A percentile compares a stretch with the other conserved stretches of the same genome.
phyloP scores from a whole-genome alignment of 2,329 filamentous ascomycete species.

The Claviceps fusiformis region DNA sequence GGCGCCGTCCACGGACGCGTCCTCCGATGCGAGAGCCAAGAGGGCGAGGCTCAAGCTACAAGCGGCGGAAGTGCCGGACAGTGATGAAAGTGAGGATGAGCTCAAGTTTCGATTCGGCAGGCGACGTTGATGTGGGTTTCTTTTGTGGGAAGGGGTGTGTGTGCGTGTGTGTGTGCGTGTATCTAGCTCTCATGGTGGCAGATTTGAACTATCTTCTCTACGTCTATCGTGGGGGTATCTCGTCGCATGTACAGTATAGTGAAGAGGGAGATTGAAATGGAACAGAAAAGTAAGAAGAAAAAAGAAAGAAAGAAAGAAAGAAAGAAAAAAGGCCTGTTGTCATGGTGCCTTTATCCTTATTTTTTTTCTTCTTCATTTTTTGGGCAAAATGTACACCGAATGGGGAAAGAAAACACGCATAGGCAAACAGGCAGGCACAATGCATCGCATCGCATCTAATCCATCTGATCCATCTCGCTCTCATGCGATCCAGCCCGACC shows the following conservation, averaged over 20 bases:
- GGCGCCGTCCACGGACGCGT: constrained; percentile 15
- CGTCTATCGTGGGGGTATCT: constrained; percentile 5
- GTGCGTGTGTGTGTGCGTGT: not conserved
- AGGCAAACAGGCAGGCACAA: not conserved
- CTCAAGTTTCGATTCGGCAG: constrained; percentile 43
- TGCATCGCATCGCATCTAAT: constrained; percentile 21
- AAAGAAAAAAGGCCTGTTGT: not conserved
- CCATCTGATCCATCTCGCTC: constrained; percentile 46
- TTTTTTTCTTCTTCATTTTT: too few relatives aligned
- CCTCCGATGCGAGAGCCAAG: constrained; percentile 18
- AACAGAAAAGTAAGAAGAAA: too few relatives aligned
- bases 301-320: not conserved
- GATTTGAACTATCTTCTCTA: not conserved
- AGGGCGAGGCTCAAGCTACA: constrained; percentile 21
- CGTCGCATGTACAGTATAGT: not conserved
- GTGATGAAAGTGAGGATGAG: constrained; percentile 41
- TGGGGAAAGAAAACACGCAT: not conserved
- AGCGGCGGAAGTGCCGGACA: constrained; percentile 22
- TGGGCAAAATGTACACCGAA: not conserved
- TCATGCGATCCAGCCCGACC: constrained; percentile 17
- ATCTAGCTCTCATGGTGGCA: too few relatives aligned
- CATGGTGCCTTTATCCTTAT: too few relatives aligned
- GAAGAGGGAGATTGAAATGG: too few relatives aligned
- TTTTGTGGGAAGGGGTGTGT: not conserved
- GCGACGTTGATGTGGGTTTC: constrained; percentile 21